These are phyloP conservation scores for Batrachochytrium dendrobatidis DNA, from an alignment of 371 early-diverging fungal genomes.

Conservation along the genomic window DNA sequence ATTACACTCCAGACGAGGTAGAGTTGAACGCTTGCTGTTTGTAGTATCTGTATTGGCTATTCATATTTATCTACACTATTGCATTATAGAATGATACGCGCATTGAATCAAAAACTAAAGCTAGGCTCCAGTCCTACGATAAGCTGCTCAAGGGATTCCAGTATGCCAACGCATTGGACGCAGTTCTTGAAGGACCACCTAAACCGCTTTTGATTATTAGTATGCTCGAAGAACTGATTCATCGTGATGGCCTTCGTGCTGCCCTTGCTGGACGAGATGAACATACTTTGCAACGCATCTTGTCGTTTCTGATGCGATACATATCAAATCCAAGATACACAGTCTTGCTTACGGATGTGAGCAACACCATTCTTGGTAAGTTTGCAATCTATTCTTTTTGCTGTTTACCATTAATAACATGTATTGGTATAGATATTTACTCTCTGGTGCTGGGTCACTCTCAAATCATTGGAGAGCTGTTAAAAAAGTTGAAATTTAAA, in stretches of 20 bases:
- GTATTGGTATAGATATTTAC: conserved; percentile 60
- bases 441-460: conserved; percentile 68
- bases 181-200: conserved; percentile 31
- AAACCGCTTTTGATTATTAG: conserved; percentile 45
- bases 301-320: conserved; percentile 68
- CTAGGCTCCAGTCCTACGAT: conserved; percentile 69
- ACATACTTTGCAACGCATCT: conserved; percentile 67
- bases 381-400: not conserved
- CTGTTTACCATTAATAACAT: not conserved
- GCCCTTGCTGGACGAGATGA: conserved; percentile 88
- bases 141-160: conserved; percentile 69
- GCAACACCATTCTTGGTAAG: conserved; percentile 65
- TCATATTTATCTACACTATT: too few relatives aligned
- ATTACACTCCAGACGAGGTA: conserved; percentile 23
- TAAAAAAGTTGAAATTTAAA: conserved; percentile 53
- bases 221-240: conserved; percentile 80
- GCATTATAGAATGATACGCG: conserved; percentile 56
- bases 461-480: conserved; percentile 55
- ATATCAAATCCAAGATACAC: conserved; percentile 73
- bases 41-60: not conserved
- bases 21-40: not conserved
- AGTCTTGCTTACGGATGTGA: conserved; percentile 65
- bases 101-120: conserved; percentile 56
- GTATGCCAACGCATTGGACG: conserved; percentile 81
- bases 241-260: conserved; percentile 67